Conservation (phyloP, 2,329 filamentous ascomycete genomes). For the Calonectria ilicicola region DNA sequence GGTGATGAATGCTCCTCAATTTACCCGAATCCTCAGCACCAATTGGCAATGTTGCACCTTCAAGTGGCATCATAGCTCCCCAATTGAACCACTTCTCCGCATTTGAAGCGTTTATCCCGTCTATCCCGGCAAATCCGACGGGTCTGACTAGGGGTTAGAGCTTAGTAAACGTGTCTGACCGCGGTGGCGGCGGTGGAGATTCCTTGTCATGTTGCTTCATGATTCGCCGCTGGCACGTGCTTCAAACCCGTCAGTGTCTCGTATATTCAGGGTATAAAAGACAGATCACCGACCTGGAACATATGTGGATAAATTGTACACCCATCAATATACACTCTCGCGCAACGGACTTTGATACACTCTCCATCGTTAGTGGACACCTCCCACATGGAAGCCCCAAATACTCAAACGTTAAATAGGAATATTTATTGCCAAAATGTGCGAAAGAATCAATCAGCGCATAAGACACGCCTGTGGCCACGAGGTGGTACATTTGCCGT, state of each 20-base stretch:
- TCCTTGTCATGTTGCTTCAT: constrained; percentile 2
- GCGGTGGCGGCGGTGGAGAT: constrained; percentile 6
- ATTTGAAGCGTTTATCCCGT: background rate
- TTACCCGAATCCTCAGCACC: background rate
- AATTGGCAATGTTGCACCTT: background rate
- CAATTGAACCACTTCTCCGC: background rate
- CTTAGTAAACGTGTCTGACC: constrained; percentile 8
- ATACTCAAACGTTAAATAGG: background rate
- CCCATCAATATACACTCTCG: background rate
- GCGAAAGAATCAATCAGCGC: background rate
- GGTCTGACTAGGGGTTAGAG: background rate
- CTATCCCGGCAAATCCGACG: constrained; percentile 7
- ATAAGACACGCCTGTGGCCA: constrained; percentile 4
- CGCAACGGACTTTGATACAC: background rate
- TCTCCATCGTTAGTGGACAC: background rate
- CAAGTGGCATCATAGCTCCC: background rate
- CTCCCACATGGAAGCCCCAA: background rate
- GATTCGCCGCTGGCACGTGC: constrained; percentile 7
- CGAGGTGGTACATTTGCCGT: constrained; percentile 4
- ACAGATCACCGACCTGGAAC: background rate
- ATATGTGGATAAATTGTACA: constrained; percentile 4
- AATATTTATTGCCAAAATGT: background rate
- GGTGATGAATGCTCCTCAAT: background rate
- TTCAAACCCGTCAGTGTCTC: background rate
- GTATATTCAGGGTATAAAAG: constrained; percentile 11